These are phyloP conservation scores for Smithsoniella earleae DNA, from an alignment of 163 green algal genomes.

Conservation along the genomic window DNA sequence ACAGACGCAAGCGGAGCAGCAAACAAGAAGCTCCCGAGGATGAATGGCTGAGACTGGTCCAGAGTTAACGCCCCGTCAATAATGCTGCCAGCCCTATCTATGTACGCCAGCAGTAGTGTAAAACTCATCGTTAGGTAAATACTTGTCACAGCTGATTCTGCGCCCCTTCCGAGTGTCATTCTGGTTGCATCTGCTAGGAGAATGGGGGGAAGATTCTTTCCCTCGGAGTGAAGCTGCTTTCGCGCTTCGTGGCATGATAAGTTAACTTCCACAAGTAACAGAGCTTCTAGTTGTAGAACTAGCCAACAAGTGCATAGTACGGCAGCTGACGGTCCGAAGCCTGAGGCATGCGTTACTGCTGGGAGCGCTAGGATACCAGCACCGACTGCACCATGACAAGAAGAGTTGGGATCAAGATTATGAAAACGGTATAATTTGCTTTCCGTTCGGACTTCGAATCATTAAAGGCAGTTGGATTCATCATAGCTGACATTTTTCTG, in stretches of 20 bases:
- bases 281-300: slow-evolving; percentile 46
- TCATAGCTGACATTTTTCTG: no score
- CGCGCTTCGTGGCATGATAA: slow-evolving; percentile 4
- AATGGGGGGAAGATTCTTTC: slow-evolving; percentile 35
- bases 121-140: slow-evolving; percentile 58
- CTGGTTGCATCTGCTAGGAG: slow-evolving; percentile 55
- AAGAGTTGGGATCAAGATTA: neutral
- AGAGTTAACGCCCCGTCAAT: slow-evolving; percentile 3
- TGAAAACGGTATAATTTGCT: neutral
- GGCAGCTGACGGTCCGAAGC: slow-evolving; percentile 45
- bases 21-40: slow-evolving; percentile 41
- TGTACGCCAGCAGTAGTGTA: slow-evolving; percentile 57
- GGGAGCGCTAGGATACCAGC: slow-evolving; percentile 38
- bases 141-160: slow-evolving; percentile 34
- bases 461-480: no score
- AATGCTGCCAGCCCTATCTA: slow-evolving; percentile 42
- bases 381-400: slow-evolving; percentile 27
- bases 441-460: no score
- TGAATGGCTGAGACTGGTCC: slow-evolving; percentile 34
- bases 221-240: neutral
- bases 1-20: neutral
- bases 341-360: slow-evolving; percentile 37
- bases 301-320: slow-evolving; percentile 43
- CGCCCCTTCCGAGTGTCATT: slow-evolving; percentile 46
- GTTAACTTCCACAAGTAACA: slow-evolving; percentile 45